A percentile compares a stretch with the other conserved stretches of the same genome.
phyloP scores from a whole-genome alignment of 2,329 filamentous ascomycete species.

The Penicillium sp. region DNA sequence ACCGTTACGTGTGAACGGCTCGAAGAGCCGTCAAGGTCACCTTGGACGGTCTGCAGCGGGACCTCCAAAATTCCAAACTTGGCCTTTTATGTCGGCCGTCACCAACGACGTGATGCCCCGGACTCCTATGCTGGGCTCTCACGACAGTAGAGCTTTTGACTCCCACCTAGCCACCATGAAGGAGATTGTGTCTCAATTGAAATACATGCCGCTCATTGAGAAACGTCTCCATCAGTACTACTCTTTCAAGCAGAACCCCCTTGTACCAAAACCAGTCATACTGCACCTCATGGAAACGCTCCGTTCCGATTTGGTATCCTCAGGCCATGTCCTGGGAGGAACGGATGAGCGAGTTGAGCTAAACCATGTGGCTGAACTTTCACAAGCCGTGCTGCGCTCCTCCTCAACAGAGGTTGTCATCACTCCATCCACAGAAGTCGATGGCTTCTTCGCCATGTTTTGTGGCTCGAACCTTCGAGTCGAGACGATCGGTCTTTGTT shows the following conservation, averaged over 20 bases:
- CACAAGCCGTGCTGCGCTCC: constrained; percentile 5
- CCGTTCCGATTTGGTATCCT: background rate
- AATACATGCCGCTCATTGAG: constrained; percentile 13
- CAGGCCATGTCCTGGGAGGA: background rate
- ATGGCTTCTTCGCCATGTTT: constrained; percentile 16
- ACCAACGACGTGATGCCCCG: background rate
- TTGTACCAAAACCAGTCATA: constrained; percentile 14
- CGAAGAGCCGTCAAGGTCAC: background rate
- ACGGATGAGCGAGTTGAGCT: background rate
- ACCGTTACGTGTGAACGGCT: background rate
- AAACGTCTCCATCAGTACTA: constrained; percentile 14
- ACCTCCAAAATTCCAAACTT: constrained; percentile 13
- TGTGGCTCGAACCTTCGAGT: constrained; percentile 16
- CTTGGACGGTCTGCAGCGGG: constrained; percentile 2
- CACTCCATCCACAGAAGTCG: constrained; percentile 11
- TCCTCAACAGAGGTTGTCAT: constrained; percentile 13
- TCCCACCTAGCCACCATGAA: constrained; percentile 9
- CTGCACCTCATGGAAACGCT: constrained; percentile 8
- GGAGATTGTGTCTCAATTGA: constrained; percentile 12
- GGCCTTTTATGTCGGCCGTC: constrained; percentile 14
- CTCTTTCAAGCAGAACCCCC: constrained; percentile 6
- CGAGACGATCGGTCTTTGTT: constrained; percentile 18
- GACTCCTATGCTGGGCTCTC: background rate
- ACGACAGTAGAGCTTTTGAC: constrained; percentile 7
- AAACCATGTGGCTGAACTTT: background rate